Evolutionary conservation across 192 early-diverging fungal species (phyloP).

Genomic region (Rhizoclosmatium globosum): DNA sequence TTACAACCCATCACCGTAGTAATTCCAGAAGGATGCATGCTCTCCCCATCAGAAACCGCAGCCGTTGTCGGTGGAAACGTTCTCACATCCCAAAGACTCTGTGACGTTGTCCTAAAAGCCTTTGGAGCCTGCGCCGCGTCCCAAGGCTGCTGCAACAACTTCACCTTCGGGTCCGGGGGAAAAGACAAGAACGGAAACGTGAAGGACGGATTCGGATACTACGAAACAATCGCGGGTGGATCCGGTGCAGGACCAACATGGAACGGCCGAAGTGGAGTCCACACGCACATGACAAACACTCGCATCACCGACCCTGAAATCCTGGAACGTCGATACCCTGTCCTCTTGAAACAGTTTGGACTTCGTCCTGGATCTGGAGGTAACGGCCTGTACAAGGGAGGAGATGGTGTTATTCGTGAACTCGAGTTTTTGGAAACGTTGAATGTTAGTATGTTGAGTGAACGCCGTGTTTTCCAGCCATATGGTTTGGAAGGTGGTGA

Average conservation of each 20-base stretch:
- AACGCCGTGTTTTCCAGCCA: constrained; percentile 88
- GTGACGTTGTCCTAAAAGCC: constrained; percentile 90
- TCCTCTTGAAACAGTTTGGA: constrained; percentile 86
- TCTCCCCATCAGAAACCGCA: constrained; percentile 80
- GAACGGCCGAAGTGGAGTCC: constrained; percentile 78
- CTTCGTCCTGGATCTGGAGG: constrained; percentile 80
- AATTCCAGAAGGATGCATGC: constrained; percentile 82
- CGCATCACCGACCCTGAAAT: constrained; percentile 98
- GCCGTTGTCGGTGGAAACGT: constrained; percentile 99
- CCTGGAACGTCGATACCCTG: constrained; percentile 87
- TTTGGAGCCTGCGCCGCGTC: constrained; percentile 91
- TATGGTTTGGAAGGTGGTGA: constrained; percentile 90
- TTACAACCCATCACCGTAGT: constrained; percentile 81
- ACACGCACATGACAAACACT: constrained; percentile 95
- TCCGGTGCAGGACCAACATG: constrained; percentile 92
- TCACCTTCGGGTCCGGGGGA: constrained; percentile 92
- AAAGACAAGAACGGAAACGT: constrained; percentile 60
- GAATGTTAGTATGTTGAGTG: constrained; percentile 88
- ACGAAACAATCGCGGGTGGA: constrained; percentile 89
- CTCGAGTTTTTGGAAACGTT: constrained; percentile 87
- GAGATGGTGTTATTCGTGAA: constrained; percentile 92
- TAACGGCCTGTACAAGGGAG: constrained; percentile 76
- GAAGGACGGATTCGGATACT: constrained; percentile 90
- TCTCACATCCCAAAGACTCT: constrained; percentile 89
- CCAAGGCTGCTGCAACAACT: constrained; percentile 94